phyloP scores from a whole-genome alignment of 305 asterid species.

The Rubia tinctorum region DNA sequence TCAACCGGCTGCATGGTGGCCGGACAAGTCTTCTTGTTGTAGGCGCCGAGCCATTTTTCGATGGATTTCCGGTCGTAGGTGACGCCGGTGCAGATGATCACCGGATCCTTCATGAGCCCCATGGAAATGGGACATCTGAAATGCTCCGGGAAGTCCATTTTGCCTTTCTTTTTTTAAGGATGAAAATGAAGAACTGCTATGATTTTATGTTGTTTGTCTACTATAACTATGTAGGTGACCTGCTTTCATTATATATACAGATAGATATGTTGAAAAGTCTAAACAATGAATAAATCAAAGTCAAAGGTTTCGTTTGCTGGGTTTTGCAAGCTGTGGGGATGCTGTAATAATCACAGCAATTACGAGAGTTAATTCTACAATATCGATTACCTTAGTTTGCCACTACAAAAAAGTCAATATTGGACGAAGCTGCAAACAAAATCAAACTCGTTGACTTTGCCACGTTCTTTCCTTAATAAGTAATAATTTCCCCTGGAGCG shows the following conservation, averaged over 20 bases:
- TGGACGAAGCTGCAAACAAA: neutral
- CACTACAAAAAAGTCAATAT: neutral
- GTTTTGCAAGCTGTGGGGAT: constrained; percentile 22
- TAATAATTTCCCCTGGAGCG: neutral
- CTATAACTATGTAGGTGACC: constrained; percentile 3
- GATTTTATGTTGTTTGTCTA: neutral
- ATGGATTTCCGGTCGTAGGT: constrained; percentile 74
- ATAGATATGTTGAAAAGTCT: constrained; percentile 26
- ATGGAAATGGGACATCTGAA: constrained; percentile 88
- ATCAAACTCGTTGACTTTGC: neutral
- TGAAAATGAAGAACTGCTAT: neutral
- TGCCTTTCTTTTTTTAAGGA: neutral
- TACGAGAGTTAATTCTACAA: constrained; percentile 21
- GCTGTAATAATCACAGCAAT: constrained; percentile 11
- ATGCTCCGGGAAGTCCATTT: constrained; percentile 62
- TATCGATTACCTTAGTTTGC: constrained; percentile 15
- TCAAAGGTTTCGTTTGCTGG: constrained; percentile 30
- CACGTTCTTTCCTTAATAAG: too few relatives aligned
- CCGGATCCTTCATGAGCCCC: constrained; percentile 90
- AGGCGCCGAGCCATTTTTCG: constrained; percentile 62
- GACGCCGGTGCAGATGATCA: constrained; percentile 76
- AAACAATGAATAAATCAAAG: constrained; percentile 40
- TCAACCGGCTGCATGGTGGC: constrained; percentile 70
- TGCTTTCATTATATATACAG: constrained; percentile 13
- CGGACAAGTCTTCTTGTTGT: constrained; percentile 74